Conservation (phyloP, 176 grass and related monocot species). For the Carex scoparia region DNA sequence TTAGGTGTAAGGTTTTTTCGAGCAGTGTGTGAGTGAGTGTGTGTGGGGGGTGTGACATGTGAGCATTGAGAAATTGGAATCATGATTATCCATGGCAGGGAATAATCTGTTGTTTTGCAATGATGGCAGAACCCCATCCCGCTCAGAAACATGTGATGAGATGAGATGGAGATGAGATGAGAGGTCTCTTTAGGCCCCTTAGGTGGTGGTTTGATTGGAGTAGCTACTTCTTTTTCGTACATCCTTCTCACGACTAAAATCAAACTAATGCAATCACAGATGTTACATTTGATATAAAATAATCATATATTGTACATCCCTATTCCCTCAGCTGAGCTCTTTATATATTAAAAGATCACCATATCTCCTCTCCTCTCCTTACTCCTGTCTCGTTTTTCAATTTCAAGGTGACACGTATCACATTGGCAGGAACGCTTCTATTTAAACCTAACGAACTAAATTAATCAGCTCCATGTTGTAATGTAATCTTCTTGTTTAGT, state of each 20-base stretch:
- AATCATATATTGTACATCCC: not conserved
- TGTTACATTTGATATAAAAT: not conserved
- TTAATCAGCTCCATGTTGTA: not conserved
- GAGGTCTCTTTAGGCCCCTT: not conserved
- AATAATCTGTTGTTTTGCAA: slow-evolving; percentile 72
- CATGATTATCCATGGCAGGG: slow-evolving; percentile 58
- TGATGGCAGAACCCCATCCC: slow-evolving; percentile 39
- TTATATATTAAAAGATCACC: not conserved
- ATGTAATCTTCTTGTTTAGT: not conserved
- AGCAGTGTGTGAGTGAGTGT: not conserved
- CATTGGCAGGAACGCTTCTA: not conserved
- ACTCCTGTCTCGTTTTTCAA: not conserved
- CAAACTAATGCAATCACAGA: not conserved
- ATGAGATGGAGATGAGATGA: not conserved
- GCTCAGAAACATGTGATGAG: slow-evolving; percentile 30
- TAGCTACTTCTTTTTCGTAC: not conserved
- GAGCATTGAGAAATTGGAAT: slow-evolving; percentile 35
- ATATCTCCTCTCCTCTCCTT: not conserved
- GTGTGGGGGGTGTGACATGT: slow-evolving; percentile 5
- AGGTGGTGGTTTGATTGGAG: slow-evolving; percentile 10
- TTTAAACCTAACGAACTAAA: not conserved
- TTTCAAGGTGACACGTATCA: not conserved
- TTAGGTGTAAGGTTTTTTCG: slow-evolving; percentile 25
- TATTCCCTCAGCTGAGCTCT: too few species aligned
- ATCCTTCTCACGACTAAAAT: not conserved